These are phyloP conservation scores for Leccinum cinnamomeum DNA, from an alignment of 1,284 basidiomycete species.

Conservation along the genomic window DNA sequence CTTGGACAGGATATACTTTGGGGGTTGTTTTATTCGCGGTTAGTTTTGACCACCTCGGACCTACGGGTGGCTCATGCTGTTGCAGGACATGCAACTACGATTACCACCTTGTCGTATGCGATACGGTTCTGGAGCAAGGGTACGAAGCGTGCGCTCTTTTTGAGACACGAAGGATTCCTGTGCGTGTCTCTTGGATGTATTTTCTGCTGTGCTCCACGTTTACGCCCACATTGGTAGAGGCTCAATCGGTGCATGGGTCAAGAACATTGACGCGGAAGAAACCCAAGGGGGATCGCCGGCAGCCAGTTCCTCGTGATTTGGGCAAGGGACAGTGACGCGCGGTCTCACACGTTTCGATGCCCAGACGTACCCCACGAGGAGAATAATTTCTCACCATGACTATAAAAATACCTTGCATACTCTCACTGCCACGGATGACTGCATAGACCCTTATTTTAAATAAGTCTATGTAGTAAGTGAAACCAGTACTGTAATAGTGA, in stretches of 20 bases:
- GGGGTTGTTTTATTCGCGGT: conserved; percentile 99
- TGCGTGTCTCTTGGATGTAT: conserved; percentile 48
- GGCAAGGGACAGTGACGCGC: conserved; percentile 4
- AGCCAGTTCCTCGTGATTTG: conserved; percentile 5
- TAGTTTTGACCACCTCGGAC: conserved; percentile 25
- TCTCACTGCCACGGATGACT: conserved; percentile 20
- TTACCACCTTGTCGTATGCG: conserved; percentile 96
- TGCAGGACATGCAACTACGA: conserved; percentile 92
- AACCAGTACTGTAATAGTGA: conserved; percentile 16
- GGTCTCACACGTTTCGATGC: conserved; percentile 13
- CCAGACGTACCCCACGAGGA: conserved; percentile 25
- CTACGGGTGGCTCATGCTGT: conserved; percentile 1
- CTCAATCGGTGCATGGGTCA: conserved; percentile 93
- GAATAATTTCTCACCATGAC: conserved; percentile 18
- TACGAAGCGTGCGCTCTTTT: conserved; percentile 93
- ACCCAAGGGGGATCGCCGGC: conserved; percentile 16
- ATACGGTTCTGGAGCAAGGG: conserved; percentile 99
- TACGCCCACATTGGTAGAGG: conserved; percentile 54
- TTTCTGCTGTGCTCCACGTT: conserved; percentile 1
- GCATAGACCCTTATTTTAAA: conserved; percentile 15
- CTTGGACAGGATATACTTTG: conserved; percentile 97
- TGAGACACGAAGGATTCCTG: conserved; percentile 98
- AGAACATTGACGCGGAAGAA: conserved; percentile 70
- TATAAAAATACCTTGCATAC: conserved; percentile 29
- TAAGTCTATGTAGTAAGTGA: neutral